A percentile compares a stretch with the other conserved stretches of the same genome.
phyloP scores from a whole-genome alignment of 116 monocot genomes.

The Cymodocea nodosa region DNA sequence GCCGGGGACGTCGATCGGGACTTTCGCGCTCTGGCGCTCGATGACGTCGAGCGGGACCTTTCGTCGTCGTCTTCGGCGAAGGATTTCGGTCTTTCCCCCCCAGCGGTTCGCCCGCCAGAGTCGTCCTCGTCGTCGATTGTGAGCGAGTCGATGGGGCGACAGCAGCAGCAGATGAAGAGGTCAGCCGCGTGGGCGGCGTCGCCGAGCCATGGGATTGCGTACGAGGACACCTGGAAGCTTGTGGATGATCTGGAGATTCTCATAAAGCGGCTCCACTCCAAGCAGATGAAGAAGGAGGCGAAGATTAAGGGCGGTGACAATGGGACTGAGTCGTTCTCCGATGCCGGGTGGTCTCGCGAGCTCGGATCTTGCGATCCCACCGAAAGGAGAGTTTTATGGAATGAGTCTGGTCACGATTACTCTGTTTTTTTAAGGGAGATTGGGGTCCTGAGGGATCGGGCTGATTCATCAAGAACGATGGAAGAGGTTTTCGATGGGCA shows the following conservation, averaged over 20 bases:
- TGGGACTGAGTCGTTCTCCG: constrained; percentile 60
- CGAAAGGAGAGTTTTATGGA: constrained; percentile 34
- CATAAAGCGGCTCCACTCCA: constrained; percentile 56
- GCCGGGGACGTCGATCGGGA: constrained; percentile 98
- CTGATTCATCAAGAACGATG: constrained; percentile 36
- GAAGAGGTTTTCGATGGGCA: constrained; percentile 92
- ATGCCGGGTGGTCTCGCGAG: constrained; percentile 91
- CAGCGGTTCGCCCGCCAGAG: constrained; percentile 8
- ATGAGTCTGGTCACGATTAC: constrained; percentile 55
- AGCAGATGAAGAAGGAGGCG: constrained; percentile 47
- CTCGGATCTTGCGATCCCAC: constrained; percentile 30
- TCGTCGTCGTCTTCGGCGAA: too few species aligned
- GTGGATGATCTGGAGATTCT: constrained; percentile 83
- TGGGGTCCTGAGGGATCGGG: constrained; percentile 35
- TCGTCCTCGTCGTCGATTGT: constrained; percentile 14
- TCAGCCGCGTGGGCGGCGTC: constrained; percentile 37
- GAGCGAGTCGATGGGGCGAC: neutral
- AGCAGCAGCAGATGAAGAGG: constrained; percentile 15
- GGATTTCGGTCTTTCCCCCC: constrained; percentile 2
- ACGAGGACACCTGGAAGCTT: constrained; percentile 66
- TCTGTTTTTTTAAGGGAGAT: constrained; percentile 60
- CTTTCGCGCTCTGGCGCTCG: constrained; percentile 49
- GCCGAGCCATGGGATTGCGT: constrained; percentile 58
- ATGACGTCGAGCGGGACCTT: neutral
- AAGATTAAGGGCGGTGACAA: constrained; percentile 5